phyloP scores from a whole-genome alignment of 805 yeast genomes.

The Candida orba region DNA sequence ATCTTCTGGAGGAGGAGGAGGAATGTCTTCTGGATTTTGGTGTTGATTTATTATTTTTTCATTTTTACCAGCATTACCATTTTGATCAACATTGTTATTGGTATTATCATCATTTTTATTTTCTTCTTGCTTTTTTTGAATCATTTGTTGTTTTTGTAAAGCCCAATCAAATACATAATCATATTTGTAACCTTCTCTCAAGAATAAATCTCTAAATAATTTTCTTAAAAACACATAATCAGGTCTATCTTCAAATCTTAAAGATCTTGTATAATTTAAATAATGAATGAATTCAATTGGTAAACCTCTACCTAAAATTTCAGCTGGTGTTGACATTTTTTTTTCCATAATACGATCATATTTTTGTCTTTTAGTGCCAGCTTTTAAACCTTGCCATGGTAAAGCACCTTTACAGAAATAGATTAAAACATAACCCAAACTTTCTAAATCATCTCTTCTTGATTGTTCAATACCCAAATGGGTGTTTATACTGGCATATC shows the following conservation, averaged over 20 bases:
- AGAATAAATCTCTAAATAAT: conserved; percentile 80
- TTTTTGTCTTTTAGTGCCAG: conserved; percentile 94
- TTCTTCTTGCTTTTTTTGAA: conserved; percentile 17
- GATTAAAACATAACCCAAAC: conserved; percentile 88
- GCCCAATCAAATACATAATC: conserved; percentile 98
- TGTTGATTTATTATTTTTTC: background rate
- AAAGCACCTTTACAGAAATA: conserved; percentile 92
- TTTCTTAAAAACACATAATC: conserved; percentile 86
- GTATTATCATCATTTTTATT: conserved; percentile 1
- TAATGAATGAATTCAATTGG: conserved; percentile 85
- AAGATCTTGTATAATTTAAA: conserved; percentile 79
- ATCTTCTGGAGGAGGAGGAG: no score
- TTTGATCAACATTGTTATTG: background rate
- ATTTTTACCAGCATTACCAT: background rate
- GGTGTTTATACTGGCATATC: conserved; percentile 92
- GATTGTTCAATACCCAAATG: conserved; percentile 96
- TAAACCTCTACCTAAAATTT: conserved; percentile 80
- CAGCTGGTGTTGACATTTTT: conserved; percentile 85
- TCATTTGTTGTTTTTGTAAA: conserved; percentile 64
- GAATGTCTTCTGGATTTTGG: background rate
- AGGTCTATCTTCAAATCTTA: conserved; percentile 94
- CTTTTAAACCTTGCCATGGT: conserved; percentile 98
- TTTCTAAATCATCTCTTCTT: conserved; percentile 93
- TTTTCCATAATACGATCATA: conserved; percentile 94
- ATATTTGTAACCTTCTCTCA: conserved; percentile 82